Evolutionary conservation across 2,329 filamentous ascomycete species (phyloP).

Genomic region (Phyllachora maydis): DNA sequence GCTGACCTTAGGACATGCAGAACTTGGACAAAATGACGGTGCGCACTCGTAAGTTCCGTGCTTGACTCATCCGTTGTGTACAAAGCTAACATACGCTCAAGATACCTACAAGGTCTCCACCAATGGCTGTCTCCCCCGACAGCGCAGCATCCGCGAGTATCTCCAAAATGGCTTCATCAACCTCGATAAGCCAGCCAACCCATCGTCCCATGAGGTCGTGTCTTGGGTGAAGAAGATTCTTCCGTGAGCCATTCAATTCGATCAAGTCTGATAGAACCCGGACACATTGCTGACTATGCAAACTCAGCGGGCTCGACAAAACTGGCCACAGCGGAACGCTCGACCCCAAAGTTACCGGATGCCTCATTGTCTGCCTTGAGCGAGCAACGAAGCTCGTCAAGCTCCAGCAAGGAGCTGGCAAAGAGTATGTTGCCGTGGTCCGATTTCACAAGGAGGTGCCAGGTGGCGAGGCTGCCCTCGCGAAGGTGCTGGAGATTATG

Average conservation of each 20-base stretch:
- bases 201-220: slow-evolving; percentile 94
- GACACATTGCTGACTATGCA: no score
- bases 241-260: slow-evolving; percentile 36
- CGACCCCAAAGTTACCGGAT: slow-evolving; percentile 73
- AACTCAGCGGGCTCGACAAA: no score
- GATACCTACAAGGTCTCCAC: slow-evolving; percentile 93
- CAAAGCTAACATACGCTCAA: no score
- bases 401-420: slow-evolving; percentile 95
- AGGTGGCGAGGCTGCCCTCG: slow-evolving; percentile 81
- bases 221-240: slow-evolving; percentile 98
- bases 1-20: no score
- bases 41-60: slow-evolving; percentile 90
- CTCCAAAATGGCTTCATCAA: slow-evolving; percentile 97
- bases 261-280: neutral
- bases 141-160: slow-evolving; percentile 92
- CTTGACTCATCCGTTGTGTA: no score
- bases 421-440: slow-evolving; percentile 95
- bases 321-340: slow-evolving; percentile 97
- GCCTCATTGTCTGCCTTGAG: slow-evolving; percentile 41
- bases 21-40: slow-evolving; percentile 80
- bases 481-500: slow-evolving; percentile 82
- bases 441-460: slow-evolving; percentile 89
- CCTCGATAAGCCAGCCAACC: slow-evolving; percentile 93
- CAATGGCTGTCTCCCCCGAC: slow-evolving; percentile 74
- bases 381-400: slow-evolving; percentile 95